Evolutionary conservation across 1,284 basidiomycete species (phyloP).

Genomic region (Austroboletus niveus): DNA sequence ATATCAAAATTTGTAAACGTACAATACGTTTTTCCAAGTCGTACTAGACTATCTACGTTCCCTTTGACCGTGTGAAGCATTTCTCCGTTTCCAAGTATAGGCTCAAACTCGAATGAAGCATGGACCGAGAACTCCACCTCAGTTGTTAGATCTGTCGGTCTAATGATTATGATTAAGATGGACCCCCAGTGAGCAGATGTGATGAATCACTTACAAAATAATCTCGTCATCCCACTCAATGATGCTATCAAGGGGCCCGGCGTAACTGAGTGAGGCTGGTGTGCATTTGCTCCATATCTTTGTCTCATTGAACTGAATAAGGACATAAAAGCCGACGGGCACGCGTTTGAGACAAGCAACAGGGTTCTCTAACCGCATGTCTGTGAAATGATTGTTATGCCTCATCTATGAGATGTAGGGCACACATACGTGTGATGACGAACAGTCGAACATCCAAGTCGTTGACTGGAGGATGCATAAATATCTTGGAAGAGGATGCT

Average conservation of each 20-base stretch:
- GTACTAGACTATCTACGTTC: too few species aligned
- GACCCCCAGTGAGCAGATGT: too few species aligned
- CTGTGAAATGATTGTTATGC: neutral
- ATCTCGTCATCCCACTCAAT: neutral
- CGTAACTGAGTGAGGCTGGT: neutral
- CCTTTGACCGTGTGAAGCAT: too few species aligned
- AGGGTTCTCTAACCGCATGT: neutral
- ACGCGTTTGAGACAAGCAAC: neutral
- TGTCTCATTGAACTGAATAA: neutral
- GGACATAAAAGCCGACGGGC: neutral
- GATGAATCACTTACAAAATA: neutral
- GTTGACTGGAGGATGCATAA: neutral
- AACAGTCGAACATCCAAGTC: neutral
- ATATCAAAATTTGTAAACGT: too few species aligned
- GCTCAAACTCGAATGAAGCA: neutral
- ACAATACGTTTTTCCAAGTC: too few species aligned
- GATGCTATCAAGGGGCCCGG: too few species aligned
- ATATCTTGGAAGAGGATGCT: neutral
- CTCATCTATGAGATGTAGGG: neutral
- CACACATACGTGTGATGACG: neutral
- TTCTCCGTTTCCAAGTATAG: neutral
- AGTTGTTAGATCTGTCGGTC: neutral
- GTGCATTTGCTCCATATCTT: neutral
- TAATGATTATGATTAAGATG: neutral
- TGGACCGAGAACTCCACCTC: neutral